Evolutionary conservation across 2,329 filamentous ascomycete genomes (phyloP).

Genomic region (Penicillium vulpinum): DNA sequence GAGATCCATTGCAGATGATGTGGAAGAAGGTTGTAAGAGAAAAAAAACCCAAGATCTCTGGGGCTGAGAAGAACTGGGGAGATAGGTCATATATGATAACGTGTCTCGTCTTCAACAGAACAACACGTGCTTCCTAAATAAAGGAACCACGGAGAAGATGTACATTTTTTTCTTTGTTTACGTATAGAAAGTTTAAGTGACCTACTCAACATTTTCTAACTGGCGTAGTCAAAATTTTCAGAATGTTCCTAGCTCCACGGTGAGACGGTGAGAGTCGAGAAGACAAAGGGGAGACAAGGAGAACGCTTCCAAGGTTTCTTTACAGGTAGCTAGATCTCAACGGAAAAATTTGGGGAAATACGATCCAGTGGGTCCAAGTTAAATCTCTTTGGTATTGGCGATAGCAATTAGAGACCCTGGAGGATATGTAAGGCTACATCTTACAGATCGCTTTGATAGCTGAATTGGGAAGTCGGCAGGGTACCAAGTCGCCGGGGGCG

Average conservation of each 20-base stretch:
- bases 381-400: too few species aligned
- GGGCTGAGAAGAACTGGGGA: not conserved
- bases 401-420: not conserved
- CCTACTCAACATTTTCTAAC: not conserved
- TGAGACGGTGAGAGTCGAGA: too few species aligned
- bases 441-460: not conserved
- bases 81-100: not conserved
- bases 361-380: not conserved
- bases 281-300: not conserved
- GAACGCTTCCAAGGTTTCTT: not conserved
- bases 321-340: not conserved
- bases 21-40: not conserved
- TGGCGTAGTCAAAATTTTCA: not conserved
- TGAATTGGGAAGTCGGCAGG: not conserved
- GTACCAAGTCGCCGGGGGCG: not conserved
- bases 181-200: not conserved
- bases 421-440: not conserved
- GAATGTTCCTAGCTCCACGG: not conserved
- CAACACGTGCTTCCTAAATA: not conserved
- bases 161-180: not conserved
- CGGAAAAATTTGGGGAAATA: too few species aligned
- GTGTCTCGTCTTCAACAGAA: not conserved
- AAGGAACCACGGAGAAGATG: not conserved
- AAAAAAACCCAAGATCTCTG: not conserved
- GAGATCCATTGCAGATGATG: slow-evolving; percentile 1